Evolutionary conservation across 495 filamentous ascomycete genomes (phyloP).

Genomic region (Penicillium arizonense): DNA sequence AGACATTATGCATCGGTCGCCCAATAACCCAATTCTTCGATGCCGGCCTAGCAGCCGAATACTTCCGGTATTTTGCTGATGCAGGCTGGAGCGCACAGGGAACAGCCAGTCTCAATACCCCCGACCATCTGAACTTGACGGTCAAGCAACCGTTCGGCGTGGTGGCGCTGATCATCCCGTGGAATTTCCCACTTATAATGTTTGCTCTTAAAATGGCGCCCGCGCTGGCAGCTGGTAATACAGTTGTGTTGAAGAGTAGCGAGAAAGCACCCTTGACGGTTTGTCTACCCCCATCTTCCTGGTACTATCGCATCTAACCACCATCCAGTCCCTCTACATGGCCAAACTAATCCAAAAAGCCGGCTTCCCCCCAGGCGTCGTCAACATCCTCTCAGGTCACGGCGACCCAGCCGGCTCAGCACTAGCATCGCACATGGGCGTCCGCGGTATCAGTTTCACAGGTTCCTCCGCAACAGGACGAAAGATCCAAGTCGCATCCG

Average conservation of each 20-base stretch:
- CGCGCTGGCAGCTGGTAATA: slow-evolving; percentile 57
- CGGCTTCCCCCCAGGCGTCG: slow-evolving; percentile 53
- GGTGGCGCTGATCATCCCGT: slow-evolving; percentile 33
- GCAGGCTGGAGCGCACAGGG: slow-evolving; percentile 32
- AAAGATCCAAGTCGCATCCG: slow-evolving; percentile 84
- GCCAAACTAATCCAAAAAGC: slow-evolving; percentile 68
- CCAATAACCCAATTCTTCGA: slow-evolving; percentile 30
- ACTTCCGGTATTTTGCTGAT: slow-evolving; percentile 28
- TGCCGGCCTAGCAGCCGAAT: slow-evolving; percentile 14
- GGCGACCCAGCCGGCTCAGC: slow-evolving; percentile 50
- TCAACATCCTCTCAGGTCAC: slow-evolving; percentile 55
- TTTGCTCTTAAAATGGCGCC: slow-evolving; percentile 55
- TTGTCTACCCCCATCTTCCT: slow-evolving; percentile 15
- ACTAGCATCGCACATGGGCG: slow-evolving; percentile 50
- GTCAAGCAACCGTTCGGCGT: slow-evolving; percentile 35
- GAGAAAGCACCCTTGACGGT: slow-evolving; percentile 58
- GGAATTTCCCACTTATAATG: slow-evolving; percentile 33
- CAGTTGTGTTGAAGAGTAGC: slow-evolving; percentile 57
- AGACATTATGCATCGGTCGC: slow-evolving; percentile 31
- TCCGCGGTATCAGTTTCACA: slow-evolving; percentile 92
- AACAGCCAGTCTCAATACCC: slow-evolving; percentile 59
- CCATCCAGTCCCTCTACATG: slow-evolving; percentile 63
- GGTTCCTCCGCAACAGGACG: slow-evolving; percentile 79
- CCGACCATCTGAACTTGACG: slow-evolving; percentile 50
- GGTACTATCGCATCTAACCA: slow-evolving; percentile 54